Evolutionary conservation across 1,139 yeast species (phyloP).

Genomic region (Debaryomycetaceae sp.): DNA sequence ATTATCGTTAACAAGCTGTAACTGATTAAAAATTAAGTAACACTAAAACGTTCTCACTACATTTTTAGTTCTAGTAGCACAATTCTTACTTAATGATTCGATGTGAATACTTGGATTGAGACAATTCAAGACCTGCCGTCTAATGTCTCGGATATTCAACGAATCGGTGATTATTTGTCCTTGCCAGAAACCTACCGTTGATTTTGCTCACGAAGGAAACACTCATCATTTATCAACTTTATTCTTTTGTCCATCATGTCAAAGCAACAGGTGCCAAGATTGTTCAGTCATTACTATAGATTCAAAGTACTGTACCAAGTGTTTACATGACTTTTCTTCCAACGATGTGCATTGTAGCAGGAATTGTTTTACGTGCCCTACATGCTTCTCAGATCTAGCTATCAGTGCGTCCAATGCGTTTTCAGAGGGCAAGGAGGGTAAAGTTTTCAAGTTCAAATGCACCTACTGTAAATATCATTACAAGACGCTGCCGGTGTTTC

Average conservation of each 20-base stretch:
- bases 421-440: constrained; percentile 22
- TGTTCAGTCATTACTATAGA: constrained; percentile 24
- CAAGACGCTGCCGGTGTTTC: constrained; percentile 25
- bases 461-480: constrained; percentile 27
- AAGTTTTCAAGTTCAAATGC: constrained; percentile 33
- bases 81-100: too few species aligned
- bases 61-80: too few species aligned
- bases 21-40: background rate
- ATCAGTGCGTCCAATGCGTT: constrained; percentile 22
- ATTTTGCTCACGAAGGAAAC: background rate
- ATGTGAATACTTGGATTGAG: too few species aligned
- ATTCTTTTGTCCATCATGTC: constrained; percentile 41
- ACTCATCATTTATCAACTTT: constrained; percentile 12
- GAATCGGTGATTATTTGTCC: constrained; percentile 7
- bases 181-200: constrained; percentile 1
- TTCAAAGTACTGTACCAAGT: constrained; percentile 34
- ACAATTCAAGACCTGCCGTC: background rate
- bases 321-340: constrained; percentile 32
- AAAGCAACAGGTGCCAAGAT: constrained; percentile 21
- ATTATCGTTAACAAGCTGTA: background rate
- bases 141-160: constrained; percentile 9
- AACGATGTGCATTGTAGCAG: constrained; percentile 25
- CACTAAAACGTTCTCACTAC: background rate
- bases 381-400: constrained; percentile 25
- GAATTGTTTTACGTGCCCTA: constrained; percentile 42